Conservation (phyloP, 345 rosid genomes). For the Hibiscus syriacus region DNA sequence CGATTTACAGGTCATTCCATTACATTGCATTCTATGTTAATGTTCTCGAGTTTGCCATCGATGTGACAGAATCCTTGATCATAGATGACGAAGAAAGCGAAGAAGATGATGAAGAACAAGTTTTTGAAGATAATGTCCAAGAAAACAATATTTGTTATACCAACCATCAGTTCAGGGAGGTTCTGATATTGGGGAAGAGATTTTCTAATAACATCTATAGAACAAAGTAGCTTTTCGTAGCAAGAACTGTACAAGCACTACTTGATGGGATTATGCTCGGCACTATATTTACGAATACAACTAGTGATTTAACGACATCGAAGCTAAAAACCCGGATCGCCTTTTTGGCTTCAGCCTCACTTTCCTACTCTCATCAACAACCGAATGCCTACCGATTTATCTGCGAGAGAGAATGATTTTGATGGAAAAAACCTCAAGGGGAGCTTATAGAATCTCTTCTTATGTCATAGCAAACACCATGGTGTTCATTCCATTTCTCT, state of each 20-base stretch:
- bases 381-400: background rate
- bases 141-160: no score
- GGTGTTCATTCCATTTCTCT: background rate
- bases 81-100: background rate
- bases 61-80: background rate
- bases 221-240: no score
- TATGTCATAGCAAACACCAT: background rate
- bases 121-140: background rate
- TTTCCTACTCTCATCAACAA: background rate
- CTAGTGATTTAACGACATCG: background rate
- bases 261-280: constrained; percentile 70
- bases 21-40: background rate
- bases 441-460: no score
- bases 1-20: background rate
- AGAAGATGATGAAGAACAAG: background rate
- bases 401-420: background rate
- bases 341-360: background rate
- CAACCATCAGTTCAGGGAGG: background rate
- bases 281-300: constrained; percentile 38
- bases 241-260: constrained; percentile 67
- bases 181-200: background rate
- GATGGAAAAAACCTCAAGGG: background rate
- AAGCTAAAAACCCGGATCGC: background rate
- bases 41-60: background rate
- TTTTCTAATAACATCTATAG: constrained; percentile 55